Evolutionary conservation across 208 protist genomes (phyloP).

Genomic region (Acanthamoeba divionensis): DNA sequence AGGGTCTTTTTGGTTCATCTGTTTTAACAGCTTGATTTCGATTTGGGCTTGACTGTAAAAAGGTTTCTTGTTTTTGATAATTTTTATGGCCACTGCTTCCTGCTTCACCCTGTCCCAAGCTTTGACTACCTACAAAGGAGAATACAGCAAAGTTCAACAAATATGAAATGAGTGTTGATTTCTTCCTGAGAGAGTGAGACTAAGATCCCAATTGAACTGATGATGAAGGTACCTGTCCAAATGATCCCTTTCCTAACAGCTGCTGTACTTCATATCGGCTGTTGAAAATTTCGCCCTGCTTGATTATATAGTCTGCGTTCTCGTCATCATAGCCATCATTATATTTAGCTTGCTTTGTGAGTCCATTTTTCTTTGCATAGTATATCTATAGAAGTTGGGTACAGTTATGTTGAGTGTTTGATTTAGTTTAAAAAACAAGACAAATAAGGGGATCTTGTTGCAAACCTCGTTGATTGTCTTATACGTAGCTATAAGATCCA

Average conservation of each 20-base stretch:
- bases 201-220: no score
- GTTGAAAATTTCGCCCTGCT: conserved; percentile 62
- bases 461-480: conserved; percentile 75
- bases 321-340: conserved; percentile 77
- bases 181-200: no score
- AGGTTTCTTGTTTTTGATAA: conserved; percentile 76
- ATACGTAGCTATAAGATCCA: conserved; percentile 74
- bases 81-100: conserved; percentile 74
- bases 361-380: conserved; percentile 57
- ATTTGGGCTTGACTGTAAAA: conserved; percentile 75
- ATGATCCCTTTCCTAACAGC: conserved; percentile 75
- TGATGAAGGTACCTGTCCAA: no score
- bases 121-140: no score
- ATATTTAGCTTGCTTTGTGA: neutral
- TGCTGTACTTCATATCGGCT: conserved; percentile 68
- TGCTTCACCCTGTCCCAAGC: conserved; percentile 61
- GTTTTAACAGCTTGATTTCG: conserved; percentile 76
- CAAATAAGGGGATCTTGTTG: neutral
- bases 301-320: conserved; percentile 77
- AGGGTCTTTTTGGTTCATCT: conserved; percentile 67
- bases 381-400: conserved; percentile 34
- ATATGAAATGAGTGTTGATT: no score
- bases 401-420: neutral
- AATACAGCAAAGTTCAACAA: no score
- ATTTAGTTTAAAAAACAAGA: neutral